Evolutionary conservation across 805 yeast genomes (phyloP).

Genomic region (Kluyveromyces aestuarii): DNA sequence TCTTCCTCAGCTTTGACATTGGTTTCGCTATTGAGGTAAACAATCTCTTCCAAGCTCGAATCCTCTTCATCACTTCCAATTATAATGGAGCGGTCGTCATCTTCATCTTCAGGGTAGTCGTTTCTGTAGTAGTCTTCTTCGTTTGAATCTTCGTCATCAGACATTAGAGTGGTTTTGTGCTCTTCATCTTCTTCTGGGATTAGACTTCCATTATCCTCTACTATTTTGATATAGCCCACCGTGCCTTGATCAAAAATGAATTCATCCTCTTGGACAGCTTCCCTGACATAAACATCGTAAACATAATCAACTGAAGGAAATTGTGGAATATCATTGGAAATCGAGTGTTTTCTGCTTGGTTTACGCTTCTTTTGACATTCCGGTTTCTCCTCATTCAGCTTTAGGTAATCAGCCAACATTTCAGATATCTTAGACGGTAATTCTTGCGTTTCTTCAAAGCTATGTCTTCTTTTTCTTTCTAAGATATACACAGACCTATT

Average conservation of each 20-base stretch:
- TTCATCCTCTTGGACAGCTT: conserved; percentile 51
- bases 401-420: conserved; percentile 58
- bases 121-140: conserved; percentile 89
- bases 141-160: conserved; percentile 79
- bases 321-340: conserved; percentile 9
- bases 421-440: conserved; percentile 60
- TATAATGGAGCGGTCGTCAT: conserved; percentile 40
- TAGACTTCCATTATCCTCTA: conserved; percentile 30
- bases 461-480: conserved; percentile 15
- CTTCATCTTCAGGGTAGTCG: conserved; percentile 94
- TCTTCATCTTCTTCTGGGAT: conserved; percentile 30
- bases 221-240: conserved; percentile 35
- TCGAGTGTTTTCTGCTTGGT: conserved; percentile 17
- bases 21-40: background rate
- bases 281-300: conserved; percentile 78
- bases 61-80: conserved; percentile 31
- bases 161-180: conserved; percentile 33
- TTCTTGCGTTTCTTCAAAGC: conserved; percentile 21
- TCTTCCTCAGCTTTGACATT: background rate
- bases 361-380: conserved; percentile 14
- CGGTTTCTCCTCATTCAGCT: conserved; percentile 23
- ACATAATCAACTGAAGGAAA: conserved; percentile 58
- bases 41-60: conserved; percentile 30
- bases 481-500: conserved; percentile 22
- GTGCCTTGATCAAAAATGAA: conserved; percentile 23